Evolutionary conservation across 1,284 basidiomycete genomes (phyloP), one percentile per base, ranked within the genome.

Genomic region (Vanrija pseudolonga): DNA sequence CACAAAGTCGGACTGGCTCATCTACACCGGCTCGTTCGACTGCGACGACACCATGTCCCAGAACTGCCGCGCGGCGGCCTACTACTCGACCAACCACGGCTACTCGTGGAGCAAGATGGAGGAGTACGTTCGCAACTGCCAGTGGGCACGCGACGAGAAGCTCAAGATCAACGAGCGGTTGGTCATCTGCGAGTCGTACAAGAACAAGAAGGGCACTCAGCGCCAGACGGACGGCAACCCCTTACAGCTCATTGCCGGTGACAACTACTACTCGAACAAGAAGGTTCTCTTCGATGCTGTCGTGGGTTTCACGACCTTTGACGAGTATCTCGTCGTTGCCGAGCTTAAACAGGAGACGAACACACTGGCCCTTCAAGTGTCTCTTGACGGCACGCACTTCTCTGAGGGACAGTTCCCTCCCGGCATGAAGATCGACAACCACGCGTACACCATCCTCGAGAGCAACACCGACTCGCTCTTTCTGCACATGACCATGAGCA

Each of bases 221-320:
- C 78, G 69, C 22, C 58, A 79, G 58, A 71, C 76, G 18, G 72
- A 77, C 17, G 80, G 81, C 19, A 91, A 91, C 66, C 83, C 86
- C 4, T 68, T 98, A 47, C 82, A 94, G 72, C 79, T 98, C 47
- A 82, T 96, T 32, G 83, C 84, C 7, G 95, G 96, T 1, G 76
- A 80, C 14, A 81, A 87, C 53, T 96, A 85, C 77, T 98, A 86
- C 74, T 66, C 65, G 44, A 82, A 82, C 60, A 88, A 85, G 78
- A 84, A 80, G 59, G 86, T 83, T 66, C 73, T 98, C 24, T 98
- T 98, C 68, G 83, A 90, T 47, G 80, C 85, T 41, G 85, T 98
- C 51, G 89, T 94, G 60, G 95, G 95, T 3, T 97, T 94, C 78
- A 88, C 96, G 0, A 95, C 93, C 71, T 98, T 98, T 76, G 90